phyloP scores from a whole-genome alignment of 192 early-diverging fungal genomes.

The Coemansia sp. region DNA sequence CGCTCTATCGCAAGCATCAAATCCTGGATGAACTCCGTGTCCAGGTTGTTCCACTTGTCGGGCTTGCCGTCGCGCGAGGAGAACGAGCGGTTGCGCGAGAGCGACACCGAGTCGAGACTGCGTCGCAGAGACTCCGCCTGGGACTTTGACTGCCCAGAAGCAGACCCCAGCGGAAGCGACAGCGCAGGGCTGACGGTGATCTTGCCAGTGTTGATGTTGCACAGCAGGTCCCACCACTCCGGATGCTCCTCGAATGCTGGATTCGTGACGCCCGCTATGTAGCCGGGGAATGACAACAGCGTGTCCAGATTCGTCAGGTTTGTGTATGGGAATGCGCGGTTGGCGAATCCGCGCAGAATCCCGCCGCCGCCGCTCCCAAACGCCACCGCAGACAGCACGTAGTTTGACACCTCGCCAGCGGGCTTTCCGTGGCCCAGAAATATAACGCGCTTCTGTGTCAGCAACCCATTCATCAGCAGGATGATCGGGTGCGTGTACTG shows the following conservation, averaged over 20 bases:
- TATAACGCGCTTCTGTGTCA: slow-evolving; percentile 91
- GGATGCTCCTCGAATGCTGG: slow-evolving; percentile 92
- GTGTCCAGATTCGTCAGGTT: slow-evolving; percentile 84
- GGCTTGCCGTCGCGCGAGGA: slow-evolving; percentile 54
- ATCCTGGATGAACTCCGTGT: slow-evolving; percentile 56
- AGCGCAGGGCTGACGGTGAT: slow-evolving; percentile 86
- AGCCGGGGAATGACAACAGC: slow-evolving; percentile 81
- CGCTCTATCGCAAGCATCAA: slow-evolving; percentile 78
- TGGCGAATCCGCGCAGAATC: slow-evolving; percentile 79
- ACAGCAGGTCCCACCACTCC: slow-evolving; percentile 95
- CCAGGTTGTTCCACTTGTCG: slow-evolving; percentile 56
- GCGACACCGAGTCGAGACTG: slow-evolving; percentile 52
- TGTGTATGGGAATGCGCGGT: slow-evolving; percentile 90
- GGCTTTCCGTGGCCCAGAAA: slow-evolving; percentile 90
- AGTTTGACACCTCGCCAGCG: slow-evolving; percentile 89
- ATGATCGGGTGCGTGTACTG: slow-evolving; percentile 83
- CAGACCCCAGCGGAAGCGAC: slow-evolving; percentile 28
- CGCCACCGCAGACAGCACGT: slow-evolving; percentile 86
- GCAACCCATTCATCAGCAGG: slow-evolving; percentile 82
- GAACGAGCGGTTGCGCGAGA: slow-evolving; percentile 51
- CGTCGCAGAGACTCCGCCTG: slow-evolving; percentile 46
- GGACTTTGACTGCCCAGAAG: slow-evolving; percentile 16
- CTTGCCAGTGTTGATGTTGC: slow-evolving; percentile 90
- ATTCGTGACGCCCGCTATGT: slow-evolving; percentile 96
- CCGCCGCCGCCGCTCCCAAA: slow-evolving; percentile 88